Evolutionary conservation across 2,329 filamentous ascomycete species (phyloP).

Genomic region (Monilinia polystroma): DNA sequence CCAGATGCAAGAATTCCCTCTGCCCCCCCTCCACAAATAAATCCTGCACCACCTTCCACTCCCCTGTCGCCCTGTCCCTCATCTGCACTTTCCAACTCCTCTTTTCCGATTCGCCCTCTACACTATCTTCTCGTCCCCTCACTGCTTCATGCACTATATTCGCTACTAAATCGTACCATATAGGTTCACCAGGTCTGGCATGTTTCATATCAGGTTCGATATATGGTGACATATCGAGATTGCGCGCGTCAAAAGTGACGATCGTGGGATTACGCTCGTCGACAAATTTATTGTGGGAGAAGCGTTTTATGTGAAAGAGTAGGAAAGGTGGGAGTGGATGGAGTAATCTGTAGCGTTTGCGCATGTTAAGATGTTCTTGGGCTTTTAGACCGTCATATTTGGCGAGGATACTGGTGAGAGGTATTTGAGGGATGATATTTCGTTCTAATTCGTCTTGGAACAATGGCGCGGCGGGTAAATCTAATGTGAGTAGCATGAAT

Average conservation of each 20-base stretch:
- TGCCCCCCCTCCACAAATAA: slow-evolving; percentile 87
- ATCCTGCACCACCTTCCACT: slow-evolving; percentile 93
- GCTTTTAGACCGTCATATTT: slow-evolving; percentile 91
- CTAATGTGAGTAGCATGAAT: slow-evolving; percentile 89
- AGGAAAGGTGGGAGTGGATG: slow-evolving; percentile 91
- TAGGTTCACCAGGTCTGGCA: slow-evolving; percentile 73
- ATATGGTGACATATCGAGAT: slow-evolving; percentile 84
- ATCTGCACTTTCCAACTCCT: slow-evolving; percentile 94
- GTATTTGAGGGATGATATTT: slow-evolving; percentile 94
- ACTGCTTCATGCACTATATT: slow-evolving; percentile 90
- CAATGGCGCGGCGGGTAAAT: slow-evolving; percentile 85
- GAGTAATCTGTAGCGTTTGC: slow-evolving; percentile 83
- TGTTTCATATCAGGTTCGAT: slow-evolving; percentile 80
- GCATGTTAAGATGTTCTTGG: slow-evolving; percentile 85
- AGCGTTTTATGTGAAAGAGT: slow-evolving; percentile 94
- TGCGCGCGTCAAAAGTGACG: slow-evolving; percentile 86
- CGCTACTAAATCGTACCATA: slow-evolving; percentile 92
- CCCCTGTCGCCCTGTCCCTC: slow-evolving; percentile 71
- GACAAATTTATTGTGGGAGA: slow-evolving; percentile 95
- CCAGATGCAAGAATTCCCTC: slow-evolving; percentile 84
- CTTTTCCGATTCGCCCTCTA: slow-evolving; percentile 86
- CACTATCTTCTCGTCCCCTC: slow-evolving; percentile 71
- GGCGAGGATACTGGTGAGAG: slow-evolving; percentile 75
- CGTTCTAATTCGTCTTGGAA: slow-evolving; percentile 94
- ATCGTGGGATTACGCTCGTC: slow-evolving; percentile 96